Evolutionary conservation across 2,329 filamentous ascomycete genomes (phyloP), one percentile per base, ranked within the genome.

Genomic region (Escovopsis sp.): DNA sequence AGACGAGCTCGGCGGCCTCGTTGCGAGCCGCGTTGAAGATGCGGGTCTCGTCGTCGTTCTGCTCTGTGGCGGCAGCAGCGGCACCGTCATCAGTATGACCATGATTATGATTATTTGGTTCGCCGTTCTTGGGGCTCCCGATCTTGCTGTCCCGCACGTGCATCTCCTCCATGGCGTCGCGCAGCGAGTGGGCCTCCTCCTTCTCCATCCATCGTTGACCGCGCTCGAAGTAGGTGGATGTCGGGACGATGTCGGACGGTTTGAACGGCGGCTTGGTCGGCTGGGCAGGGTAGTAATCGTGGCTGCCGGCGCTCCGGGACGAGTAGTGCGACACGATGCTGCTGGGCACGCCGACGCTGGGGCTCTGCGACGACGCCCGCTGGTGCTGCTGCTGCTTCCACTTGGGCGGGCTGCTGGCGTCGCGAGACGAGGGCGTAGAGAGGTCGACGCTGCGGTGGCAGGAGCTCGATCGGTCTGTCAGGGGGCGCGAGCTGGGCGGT

Each of bases 201-300:
- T 80, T 82, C 53, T 87, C 81, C 71, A 83, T 81, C 77, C 79
- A 84, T 46, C 80, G 64, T 49, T 76, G 72, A 14, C 78, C 79
- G 38, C 75, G 70, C 54, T 86, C 81, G 37, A 82, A 76, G 53
- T 86, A 86, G 7, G 70, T 73, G 30, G 73, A 64, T 40, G 68
- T 80, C 6, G 75, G 71, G 13, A 79, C 73, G 33, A 79, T 66
- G 34, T 75, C 66, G 3, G 67, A 70, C 2, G 73, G 69, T 42
- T 63, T 74, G 38, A 74, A 15, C 9, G 68, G 65, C 12, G 68
- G 65, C 21, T 50, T 48, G 4, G 62, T 47, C 8, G 51, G 45
- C 15, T 53, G 55, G 26, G 60, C 54, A 4, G 66, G 63, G 43
- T 67, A 70, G 50, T 71, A 72, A 46, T 73, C 68, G 29, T 59